Conservation (phyloP, 2,329 filamentous ascomycete genomes). For the Pseudonectria buxi region DNA sequence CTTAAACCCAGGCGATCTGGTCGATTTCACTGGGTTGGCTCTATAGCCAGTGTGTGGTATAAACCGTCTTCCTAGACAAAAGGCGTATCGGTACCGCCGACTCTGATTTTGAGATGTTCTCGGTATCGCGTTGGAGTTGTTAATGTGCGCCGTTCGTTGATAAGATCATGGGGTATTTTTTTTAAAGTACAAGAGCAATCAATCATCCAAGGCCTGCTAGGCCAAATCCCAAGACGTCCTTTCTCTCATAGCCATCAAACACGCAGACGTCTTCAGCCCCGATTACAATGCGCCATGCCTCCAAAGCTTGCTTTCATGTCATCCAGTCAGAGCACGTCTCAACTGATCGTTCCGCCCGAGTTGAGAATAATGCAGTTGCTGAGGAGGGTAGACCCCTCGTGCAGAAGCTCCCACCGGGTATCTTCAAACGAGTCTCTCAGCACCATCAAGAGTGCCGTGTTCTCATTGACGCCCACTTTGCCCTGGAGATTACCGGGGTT, state of each 20-base stretch:
- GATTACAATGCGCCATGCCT: constrained; percentile 4
- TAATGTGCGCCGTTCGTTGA: not conserved
- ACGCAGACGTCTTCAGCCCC: constrained; percentile 3
- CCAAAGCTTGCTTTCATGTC: constrained; percentile 2
- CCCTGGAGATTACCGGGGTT: constrained; percentile 71
- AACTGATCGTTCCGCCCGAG: constrained; percentile 23
- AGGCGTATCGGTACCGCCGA: too few species aligned
- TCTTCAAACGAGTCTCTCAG: constrained; percentile 74
- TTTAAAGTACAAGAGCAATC: constrained; percentile 19
- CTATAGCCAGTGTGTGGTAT: too few species aligned
- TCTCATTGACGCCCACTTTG: constrained; percentile 72
- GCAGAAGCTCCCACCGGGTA: constrained; percentile 84
- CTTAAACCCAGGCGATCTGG: too few species aligned
- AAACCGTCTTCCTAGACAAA: too few species aligned
- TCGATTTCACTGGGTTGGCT: too few species aligned
- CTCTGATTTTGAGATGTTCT: constrained; percentile 5
- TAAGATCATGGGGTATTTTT: constrained; percentile 19
- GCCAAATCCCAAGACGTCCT: not conserved
- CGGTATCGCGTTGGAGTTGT: constrained; percentile 1
- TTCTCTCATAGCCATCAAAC: constrained; percentile 7
- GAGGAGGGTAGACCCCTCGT: constrained; percentile 76
- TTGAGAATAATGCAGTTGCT: constrained; percentile 65
- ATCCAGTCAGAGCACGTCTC: constrained; percentile 3
- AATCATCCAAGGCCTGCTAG: constrained; percentile 8
- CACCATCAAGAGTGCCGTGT: constrained; percentile 72